Evolutionary conservation across 331 rosid genomes (phyloP).

Genomic region (Spiraea crenata): DNA sequence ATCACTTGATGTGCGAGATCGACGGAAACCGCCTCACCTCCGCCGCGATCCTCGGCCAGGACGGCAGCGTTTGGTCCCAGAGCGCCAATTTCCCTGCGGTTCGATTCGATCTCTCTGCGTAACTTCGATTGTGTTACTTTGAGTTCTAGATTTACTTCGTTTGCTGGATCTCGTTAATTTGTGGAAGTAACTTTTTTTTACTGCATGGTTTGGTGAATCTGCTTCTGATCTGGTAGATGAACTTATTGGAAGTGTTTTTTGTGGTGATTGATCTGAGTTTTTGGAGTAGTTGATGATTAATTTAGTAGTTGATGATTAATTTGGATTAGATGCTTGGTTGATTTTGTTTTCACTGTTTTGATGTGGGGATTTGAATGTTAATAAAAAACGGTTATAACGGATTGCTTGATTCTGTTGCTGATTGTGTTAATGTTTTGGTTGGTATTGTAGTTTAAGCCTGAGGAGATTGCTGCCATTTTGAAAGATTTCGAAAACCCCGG

Average conservation of each 20-base stretch:
- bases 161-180: conserved; percentile 3
- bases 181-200: background rate
- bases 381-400: background rate
- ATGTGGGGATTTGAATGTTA: background rate
- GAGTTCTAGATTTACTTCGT: conserved; percentile 5
- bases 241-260: background rate
- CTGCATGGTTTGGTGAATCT: background rate
- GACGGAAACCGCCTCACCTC: conserved; percentile 35
- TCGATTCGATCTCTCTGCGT: background rate
- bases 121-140: background rate
- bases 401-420: background rate
- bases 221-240: background rate
- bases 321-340: background rate
- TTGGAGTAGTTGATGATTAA: background rate
- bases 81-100: conserved; percentile 38
- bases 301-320: background rate
- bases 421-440: background rate
- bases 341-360: background rate
- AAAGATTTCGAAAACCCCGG: conserved; percentile 36
- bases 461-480: conserved; percentile 26
- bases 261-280: background rate
- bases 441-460: conserved; percentile 31
- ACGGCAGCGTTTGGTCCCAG: conserved; percentile 37
- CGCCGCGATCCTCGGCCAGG: conserved; percentile 40
- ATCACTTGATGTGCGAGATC: conserved; percentile 39